Conservation (phyloP, 257 asterid genomes). For the Jacaranda mimosifolia region DNA sequence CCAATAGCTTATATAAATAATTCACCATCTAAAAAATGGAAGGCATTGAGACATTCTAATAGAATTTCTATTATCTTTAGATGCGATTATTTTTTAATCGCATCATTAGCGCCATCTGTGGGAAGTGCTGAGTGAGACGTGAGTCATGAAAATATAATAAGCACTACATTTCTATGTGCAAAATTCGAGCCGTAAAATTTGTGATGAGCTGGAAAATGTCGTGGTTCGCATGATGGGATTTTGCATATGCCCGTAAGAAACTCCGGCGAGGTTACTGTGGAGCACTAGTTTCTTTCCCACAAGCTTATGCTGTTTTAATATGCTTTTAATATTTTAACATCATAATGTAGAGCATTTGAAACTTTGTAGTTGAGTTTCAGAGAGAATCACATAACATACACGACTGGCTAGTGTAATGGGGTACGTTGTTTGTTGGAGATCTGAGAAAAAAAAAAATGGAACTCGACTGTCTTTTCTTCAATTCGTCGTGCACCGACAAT, state of each 20-base stretch:
- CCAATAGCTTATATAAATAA: no score
- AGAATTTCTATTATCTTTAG: no score
- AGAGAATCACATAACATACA: slow-evolving; percentile 19
- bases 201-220: slow-evolving; percentile 50
- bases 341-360: background rate
- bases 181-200: background rate
- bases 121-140: no score
- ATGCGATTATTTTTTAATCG: no score
- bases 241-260: slow-evolving; percentile 65
- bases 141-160: no score
- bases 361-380: background rate
- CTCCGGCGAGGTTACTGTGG: slow-evolving; percentile 76
- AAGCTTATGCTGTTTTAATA: slow-evolving; percentile 65
- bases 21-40: no score
- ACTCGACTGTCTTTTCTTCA: slow-evolving; percentile 60
- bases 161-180: no score
- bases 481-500: slow-evolving; percentile 57
- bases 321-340: background rate
- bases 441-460: slow-evolving; percentile 47
- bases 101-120: no score
- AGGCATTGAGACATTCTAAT: no score
- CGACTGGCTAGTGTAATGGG: no score
- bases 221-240: slow-evolving; percentile 64
- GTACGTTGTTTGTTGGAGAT: slow-evolving; percentile 41
- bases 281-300: slow-evolving; percentile 79